Percentiles rank a stretch among this genome's conserved stretches.
Conservation (phyloP, 2,329 filamentous ascomycete genomes). For the Talaromyces sp. region DNA sequence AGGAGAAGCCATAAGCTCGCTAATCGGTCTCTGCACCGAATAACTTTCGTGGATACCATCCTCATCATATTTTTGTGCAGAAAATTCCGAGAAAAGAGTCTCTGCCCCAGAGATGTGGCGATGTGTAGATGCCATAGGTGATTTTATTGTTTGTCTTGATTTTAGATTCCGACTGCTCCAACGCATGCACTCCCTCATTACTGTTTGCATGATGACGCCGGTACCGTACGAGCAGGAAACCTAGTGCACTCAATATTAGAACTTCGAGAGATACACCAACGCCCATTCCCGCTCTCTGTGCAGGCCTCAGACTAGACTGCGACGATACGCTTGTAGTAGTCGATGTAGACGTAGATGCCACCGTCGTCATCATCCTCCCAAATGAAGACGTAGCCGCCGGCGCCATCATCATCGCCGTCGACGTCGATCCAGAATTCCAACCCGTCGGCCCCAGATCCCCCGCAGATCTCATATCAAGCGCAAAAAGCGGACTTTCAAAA, state of each 20-base stretch:
- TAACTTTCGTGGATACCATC: background rate
- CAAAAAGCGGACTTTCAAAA: slow-evolving; percentile 8
- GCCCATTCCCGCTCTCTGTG: background rate
- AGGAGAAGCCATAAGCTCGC: background rate
- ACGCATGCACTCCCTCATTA: background rate
- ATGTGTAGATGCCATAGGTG: background rate
- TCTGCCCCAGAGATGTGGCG: background rate
- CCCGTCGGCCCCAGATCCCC: slow-evolving; percentile 3
- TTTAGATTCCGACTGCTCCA: background rate
- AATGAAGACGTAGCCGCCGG: background rate
- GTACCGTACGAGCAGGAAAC: background rate
- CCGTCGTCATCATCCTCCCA: background rate
- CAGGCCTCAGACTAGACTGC: background rate
- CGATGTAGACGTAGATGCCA: background rate
- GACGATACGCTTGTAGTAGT: background rate
- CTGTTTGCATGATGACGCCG: background rate
- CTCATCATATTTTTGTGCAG: background rate
- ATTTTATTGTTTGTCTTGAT: background rate
- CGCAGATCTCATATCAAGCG: slow-evolving; percentile 1
- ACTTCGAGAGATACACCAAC: background rate
- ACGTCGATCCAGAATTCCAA: slow-evolving; percentile 2
- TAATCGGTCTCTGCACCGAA: background rate
- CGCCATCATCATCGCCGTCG: background rate
- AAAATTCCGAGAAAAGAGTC: background rate
- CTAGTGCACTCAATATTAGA: background rate